Base-by-base conservation (phyloP, 306 rosid species). In the Vigna angularis region DNA sequence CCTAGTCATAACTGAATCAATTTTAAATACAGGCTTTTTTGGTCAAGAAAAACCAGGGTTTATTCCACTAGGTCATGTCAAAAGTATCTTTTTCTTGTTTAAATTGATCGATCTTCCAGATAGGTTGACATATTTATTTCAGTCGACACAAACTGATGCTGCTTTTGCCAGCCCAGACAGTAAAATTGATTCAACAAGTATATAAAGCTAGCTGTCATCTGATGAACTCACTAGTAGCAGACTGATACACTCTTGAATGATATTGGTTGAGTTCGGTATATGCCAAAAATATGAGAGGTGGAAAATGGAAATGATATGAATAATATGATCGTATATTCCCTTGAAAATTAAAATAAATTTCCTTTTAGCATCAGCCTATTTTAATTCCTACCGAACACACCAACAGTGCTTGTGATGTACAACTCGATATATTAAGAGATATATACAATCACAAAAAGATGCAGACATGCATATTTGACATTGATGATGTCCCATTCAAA, bases 341-440 rank as follows among this genome's bases (percentile, higher is more conserved):
- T n/a, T 9, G 52, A 38, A 38, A 5, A 18, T 40, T 65, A 28
- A 42, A 38, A 38, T n/a, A 17, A 8, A 17, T 2, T 40, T 16
- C 32, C 51, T 40, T 65, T 65, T 65, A 28, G n/a, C 5, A 40
- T 51, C 71, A 17, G 51, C 51, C 32, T 49, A 40, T 65, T 62
- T 65, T 40, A 65, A 65, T 65, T 65, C 71, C 71, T 40, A 65
- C 71, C 70, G 20, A 65, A 44, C 48, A 36, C 48, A 22, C 48
- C 15, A 7, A 2, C n/a, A 63, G 50, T 36, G 50, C 9, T 32
- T 32, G 67, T 32, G 45, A 62, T 30, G 66, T 28, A 61, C 66
- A 61, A 30, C 66, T 3, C 1, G 9, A 59, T 59, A 10, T 30
- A 61, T 64, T 64, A 32, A 62, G 18, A 62, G 44, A 30, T 58